Conservation (phyloP, 805 yeast species). For the Phaffomyces antillensis region DNA sequence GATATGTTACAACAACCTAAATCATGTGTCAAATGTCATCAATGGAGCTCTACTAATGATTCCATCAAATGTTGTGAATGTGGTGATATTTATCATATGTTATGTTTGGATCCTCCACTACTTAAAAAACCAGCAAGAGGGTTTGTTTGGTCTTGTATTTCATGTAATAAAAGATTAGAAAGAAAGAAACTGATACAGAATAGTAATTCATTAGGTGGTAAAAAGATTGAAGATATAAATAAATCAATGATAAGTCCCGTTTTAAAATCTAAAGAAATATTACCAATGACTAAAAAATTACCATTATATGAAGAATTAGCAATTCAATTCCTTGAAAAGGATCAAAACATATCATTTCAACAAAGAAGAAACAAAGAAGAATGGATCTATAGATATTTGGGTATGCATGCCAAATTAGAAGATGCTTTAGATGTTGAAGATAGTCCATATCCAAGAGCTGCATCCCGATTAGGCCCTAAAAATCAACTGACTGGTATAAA, state of each 20-base stretch:
- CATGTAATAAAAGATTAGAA: conserved; percentile 50
- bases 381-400: conserved; percentile 78
- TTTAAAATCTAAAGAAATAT: not conserved
- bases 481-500: conserved; percentile 60
- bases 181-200: conserved; percentile 15
- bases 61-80: conserved; percentile 81
- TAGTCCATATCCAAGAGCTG: conserved; percentile 74
- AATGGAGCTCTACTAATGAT: conserved; percentile 75
- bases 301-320: conserved; percentile 57
- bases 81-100: conserved; percentile 61
- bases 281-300: conserved; percentile 13
- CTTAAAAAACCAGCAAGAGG: conserved; percentile 76
- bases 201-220: conserved; percentile 3
- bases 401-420: conserved; percentile 65
- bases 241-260: not conserved
- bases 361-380: conserved; percentile 54
- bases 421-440: conserved; percentile 75
- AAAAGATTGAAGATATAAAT: not conserved
- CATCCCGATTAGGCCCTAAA: conserved; percentile 66
- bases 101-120: conserved; percentile 82
- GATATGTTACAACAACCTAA: conserved; percentile 57
- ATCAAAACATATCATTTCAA: conserved; percentile 31
- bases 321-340: conserved; percentile 42
- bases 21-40: conserved; percentile 69
- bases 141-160: conserved; percentile 85